These are phyloP conservation scores for Penicillium freii DNA, from an alignment of 2,329 filamentous ascomycete genomes.

Conservation along the genomic window DNA sequence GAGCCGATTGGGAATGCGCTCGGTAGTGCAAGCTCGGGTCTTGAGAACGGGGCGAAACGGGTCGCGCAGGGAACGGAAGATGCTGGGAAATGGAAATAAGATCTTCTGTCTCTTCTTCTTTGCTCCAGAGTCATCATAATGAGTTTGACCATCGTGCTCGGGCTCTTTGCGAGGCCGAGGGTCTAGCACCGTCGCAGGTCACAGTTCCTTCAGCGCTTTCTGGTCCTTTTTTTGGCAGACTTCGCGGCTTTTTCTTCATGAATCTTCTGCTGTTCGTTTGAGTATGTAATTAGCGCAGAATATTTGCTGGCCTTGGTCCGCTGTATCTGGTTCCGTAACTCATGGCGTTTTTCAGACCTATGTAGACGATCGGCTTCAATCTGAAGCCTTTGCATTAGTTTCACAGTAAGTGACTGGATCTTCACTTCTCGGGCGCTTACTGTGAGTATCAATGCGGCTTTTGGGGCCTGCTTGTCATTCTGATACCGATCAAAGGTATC, in stretches of 20 bases:
- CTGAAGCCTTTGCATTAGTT: background rate
- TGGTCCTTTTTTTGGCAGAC: background rate
- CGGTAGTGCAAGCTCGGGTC: constrained; percentile 52
- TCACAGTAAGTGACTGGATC: background rate
- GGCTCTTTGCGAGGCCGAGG: background rate
- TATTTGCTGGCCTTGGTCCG: background rate
- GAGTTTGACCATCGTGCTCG: background rate
- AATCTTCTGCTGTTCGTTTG: background rate
- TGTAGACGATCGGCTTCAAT: background rate
- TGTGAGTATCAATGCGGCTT: background rate
- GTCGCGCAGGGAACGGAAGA: constrained; percentile 57
- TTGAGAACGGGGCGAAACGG: constrained; percentile 52
- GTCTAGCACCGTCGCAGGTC: background rate
- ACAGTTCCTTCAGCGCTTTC: background rate
- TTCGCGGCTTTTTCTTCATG: background rate
- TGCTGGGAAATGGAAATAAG: constrained; percentile 54
- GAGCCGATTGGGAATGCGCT: constrained; percentile 57
- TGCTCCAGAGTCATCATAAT: background rate
- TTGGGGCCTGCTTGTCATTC: background rate
- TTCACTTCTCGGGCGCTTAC: background rate
- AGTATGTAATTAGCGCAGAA: background rate
- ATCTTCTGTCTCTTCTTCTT: background rate
- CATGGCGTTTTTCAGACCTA: background rate
- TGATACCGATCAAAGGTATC: background rate
- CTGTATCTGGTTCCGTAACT: background rate